Evolutionary conservation across 768 basidiomycete genomes (phyloP).

Genomic region (Neoboletus brunneissimus): DNA sequence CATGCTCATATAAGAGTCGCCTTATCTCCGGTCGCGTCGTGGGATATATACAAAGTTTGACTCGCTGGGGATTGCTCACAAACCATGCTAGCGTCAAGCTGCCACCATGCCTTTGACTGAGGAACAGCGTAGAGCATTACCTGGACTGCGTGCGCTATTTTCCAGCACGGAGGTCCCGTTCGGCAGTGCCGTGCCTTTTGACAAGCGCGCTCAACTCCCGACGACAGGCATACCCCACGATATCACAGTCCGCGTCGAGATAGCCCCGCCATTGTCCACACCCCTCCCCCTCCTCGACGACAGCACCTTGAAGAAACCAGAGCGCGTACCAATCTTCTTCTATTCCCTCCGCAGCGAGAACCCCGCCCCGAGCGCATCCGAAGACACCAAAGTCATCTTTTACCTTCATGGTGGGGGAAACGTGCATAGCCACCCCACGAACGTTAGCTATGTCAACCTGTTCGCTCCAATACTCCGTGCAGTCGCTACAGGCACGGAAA

Average conservation of each 20-base stretch:
- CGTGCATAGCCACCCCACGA: constrained; percentile 3
- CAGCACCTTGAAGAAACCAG: neutral
- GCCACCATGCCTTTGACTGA: constrained; percentile 5
- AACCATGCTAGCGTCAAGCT: neutral
- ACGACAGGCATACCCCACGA: neutral
- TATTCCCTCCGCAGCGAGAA: neutral
- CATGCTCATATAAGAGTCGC: neutral
- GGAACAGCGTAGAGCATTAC: constrained; percentile 3
- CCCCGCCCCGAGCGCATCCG: neutral
- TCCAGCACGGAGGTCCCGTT: neutral
- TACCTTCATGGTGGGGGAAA: constrained; percentile 13
- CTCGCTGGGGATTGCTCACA: neutral
- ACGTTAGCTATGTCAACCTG: neutral
- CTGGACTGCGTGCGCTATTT: neutral
- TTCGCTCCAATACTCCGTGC: constrained; percentile 3
- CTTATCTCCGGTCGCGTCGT: neutral
- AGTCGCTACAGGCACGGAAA: neutral
- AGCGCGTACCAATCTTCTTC: constrained; percentile 10
- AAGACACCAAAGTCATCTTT: constrained; percentile 13
- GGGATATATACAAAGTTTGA: neutral
- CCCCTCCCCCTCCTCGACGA: neutral
- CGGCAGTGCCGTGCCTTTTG: neutral
- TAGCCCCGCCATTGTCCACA: neutral
- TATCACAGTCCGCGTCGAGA: constrained; percentile 3
- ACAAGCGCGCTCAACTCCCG: constrained; percentile 2